Percentiles rank a stretch among this genome's conserved stretches.
Evolutionary conservation across 1,139 yeast species (phyloP).

Genomic region (Geotrichum bryndzae): DNA sequence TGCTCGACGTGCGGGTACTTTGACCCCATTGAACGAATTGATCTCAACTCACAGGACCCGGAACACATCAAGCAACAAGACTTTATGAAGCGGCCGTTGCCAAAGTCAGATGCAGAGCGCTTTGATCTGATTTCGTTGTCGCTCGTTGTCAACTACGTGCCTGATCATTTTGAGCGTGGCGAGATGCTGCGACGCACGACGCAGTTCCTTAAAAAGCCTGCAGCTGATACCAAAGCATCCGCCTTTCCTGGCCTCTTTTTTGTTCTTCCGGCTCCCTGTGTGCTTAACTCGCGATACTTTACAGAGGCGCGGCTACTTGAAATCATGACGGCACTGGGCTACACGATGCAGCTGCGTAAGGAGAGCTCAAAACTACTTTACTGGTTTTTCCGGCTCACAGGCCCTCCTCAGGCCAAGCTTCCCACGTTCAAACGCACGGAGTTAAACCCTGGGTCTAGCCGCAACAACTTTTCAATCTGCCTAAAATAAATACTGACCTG

Average conservation of each 20-base stretch:
- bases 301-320: slow-evolving; percentile 41
- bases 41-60: slow-evolving; percentile 74
- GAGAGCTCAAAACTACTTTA: slow-evolving; percentile 74
- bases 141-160: slow-evolving; percentile 81
- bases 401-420: slow-evolving; percentile 6
- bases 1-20: slow-evolving; percentile 47
- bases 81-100: slow-evolving; percentile 72
- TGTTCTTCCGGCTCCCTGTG: slow-evolving; percentile 85
- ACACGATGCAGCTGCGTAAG: slow-evolving; percentile 42
- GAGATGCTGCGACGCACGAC: slow-evolving; percentile 63
- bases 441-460: slow-evolving; percentile 26
- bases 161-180: slow-evolving; percentile 65
- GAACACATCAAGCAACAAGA: slow-evolving; percentile 61
- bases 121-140: slow-evolving; percentile 76
- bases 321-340: slow-evolving; percentile 59
- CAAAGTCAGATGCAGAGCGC: slow-evolving; percentile 40
- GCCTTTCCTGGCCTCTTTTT: slow-evolving; percentile 48
- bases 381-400: slow-evolving; percentile 44
- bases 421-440: slow-evolving; percentile 23
- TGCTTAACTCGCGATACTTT: slow-evolving; percentile 73
- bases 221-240: slow-evolving; percentile 14
- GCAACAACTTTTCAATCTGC: slow-evolving; percentile 29
- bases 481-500: background rate
- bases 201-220: slow-evolving; percentile 44
- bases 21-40: slow-evolving; percentile 53